phyloP scores from a whole-genome alignment of 2,329 filamentous ascomycete species.

The Fusarium bactridioides region DNA sequence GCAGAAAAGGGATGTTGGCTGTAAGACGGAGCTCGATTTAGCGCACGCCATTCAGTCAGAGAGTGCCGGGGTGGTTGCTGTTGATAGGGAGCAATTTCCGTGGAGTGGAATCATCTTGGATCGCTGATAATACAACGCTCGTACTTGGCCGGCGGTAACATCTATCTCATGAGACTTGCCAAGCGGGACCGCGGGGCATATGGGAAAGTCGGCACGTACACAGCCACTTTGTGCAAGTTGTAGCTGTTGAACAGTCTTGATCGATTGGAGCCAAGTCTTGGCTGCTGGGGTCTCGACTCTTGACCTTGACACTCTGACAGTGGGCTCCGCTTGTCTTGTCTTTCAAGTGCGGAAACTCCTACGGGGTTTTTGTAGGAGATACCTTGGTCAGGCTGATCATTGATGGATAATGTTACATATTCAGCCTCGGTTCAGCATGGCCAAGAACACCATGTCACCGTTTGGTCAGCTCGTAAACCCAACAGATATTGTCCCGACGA shows the following conservation, averaged over 20 bases:
- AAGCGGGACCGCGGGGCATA: conserved; percentile 32
- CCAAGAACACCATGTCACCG: conserved; percentile 16
- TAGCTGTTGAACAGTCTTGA: conserved; percentile 16
- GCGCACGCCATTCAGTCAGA: background rate
- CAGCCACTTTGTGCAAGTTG: conserved; percentile 22
- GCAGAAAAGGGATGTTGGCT: background rate
- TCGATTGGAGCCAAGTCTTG: conserved; percentile 41
- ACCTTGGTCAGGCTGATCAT: background rate
- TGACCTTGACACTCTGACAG: conserved; percentile 15
- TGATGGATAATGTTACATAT: background rate
- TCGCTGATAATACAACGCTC: conserved; percentile 6
- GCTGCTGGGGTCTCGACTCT: conserved; percentile 40
- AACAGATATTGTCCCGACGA: conserved; percentile 14
- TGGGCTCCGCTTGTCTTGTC: conserved; percentile 28
- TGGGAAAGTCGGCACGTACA: conserved; percentile 38
- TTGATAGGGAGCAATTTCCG: conserved; percentile 2
- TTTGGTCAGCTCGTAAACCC: conserved; percentile 8
- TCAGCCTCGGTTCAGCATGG: background rate
- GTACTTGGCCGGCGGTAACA: conserved; percentile 19
- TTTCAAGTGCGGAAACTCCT: conserved; percentile 1
- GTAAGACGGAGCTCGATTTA: background rate
- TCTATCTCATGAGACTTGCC: conserved; percentile 29
- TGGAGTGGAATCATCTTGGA: background rate
- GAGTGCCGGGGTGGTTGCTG: background rate
- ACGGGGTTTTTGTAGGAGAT: background rate